Percentiles rank a stretch among this genome's conserved stretches.
phyloP scores from a whole-genome alignment of 108 stramenopile genomes.

The Cylindrotheca closterium region DNA sequence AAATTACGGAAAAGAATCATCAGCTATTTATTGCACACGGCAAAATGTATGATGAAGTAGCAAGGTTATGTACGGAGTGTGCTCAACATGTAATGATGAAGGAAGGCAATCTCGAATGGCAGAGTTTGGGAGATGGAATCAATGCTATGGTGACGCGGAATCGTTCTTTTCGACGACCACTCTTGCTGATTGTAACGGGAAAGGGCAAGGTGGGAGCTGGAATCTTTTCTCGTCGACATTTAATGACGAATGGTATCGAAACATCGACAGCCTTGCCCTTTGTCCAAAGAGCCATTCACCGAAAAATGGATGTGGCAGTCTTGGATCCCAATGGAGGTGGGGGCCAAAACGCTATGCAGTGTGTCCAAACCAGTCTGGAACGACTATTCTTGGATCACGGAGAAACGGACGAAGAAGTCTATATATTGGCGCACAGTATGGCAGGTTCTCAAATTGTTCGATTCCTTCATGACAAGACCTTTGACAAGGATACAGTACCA shows the following conservation, averaged over 20 bases:
- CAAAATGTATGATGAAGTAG: conserved; percentile 11
- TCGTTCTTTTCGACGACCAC: not conserved
- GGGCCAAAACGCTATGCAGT: not conserved
- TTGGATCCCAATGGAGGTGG: conserved; percentile 21
- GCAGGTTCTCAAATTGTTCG: conserved; percentile 8
- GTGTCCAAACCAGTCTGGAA: not conserved
- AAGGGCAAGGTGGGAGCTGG: conserved; percentile 18
- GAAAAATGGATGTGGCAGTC: not conserved
- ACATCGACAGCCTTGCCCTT: conserved; percentile 9
- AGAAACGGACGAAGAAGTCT: conserved; percentile 4
- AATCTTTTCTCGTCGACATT: conserved; percentile 21
- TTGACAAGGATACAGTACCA: not conserved
- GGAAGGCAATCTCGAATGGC: conserved; percentile 12
- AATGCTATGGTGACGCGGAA: conserved; percentile 13
- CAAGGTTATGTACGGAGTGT: conserved; percentile 7
- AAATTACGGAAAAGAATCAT: conserved; percentile 1
- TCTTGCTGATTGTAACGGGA: conserved; percentile 14
- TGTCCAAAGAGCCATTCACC: conserved; percentile 2
- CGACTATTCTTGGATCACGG: conserved; percentile 1
- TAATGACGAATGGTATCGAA: conserved; percentile 11
- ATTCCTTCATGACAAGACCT: conserved; percentile 1
- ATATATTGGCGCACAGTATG: conserved; percentile 14
- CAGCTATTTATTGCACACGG: conserved; percentile 4
- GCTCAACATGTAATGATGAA: conserved; percentile 9
- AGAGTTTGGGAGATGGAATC: not conserved